Conservation (phyloP, 129 eudicot genomes). For the carrot (Daucus carota) region DH1_v3.0 NC_030382.2:52868501-52869000, state of each 20-base stretch:
- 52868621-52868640: background rate
- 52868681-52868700: background rate
- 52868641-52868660: background rate
- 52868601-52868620: background rate
- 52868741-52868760: background rate
- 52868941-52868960: slow-evolving; percentile 43
- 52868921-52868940: slow-evolving; percentile 6
- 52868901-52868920: background rate
- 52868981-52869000: slow-evolving; percentile 29
- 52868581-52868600: background rate
- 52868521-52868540: background rate
- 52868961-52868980: slow-evolving; percentile 27
- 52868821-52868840: background rate
- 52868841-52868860: background rate
- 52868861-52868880: background rate
- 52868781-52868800: too few relatives aligned
- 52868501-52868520: background rate
- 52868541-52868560: background rate
- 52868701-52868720: background rate
- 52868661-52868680: background rate
- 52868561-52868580: background rate
- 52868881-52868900: background rate
- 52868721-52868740: background rate
- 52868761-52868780: too few relatives aligned
- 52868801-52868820: background rate